Evolutionary conservation across 768 basidiomycete species (phyloP), one percentile per base, ranked within the genome.

Genomic region (Amylocystis lapponica): DNA sequence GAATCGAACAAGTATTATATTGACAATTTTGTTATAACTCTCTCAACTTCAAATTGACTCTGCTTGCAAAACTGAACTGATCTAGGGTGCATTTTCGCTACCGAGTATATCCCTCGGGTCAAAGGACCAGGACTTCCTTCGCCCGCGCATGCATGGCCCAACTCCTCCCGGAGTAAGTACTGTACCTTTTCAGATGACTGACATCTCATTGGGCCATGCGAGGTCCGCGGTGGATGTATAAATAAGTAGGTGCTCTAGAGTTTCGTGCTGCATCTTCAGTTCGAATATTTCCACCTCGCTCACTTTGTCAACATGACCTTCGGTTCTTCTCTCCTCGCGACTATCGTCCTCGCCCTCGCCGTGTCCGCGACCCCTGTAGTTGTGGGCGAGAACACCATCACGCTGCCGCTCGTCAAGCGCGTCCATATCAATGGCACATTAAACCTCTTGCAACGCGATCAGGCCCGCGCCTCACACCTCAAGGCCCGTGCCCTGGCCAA

Each of bases 401-500:
- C 68, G 2, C 55, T 81, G 12, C 64, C 74, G 17, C 56, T 83
- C 33, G 68, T 77, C 12, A 69, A 70, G 52, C 65, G 65, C 41
- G 51, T 78, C 54, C 78, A 78, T 27, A 4, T 66, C 48, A 72
- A 64, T 12, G 71, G 71, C 42, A 48, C 68, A 9, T 59, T 61
- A 48, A 72, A 75, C 39, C 56, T 82, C 35, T 35, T 78, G 14
- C 54, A 64, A 25, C 67, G 65, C 45, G 79, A 81, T 53, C 65
- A 70, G 40, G 60, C 65, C 22, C 70, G 79, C 47, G 72, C 72
- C 12, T 52, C 64, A 43, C 59, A 62, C 19, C 43, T 81, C 34
- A 66, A 63, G 34, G 60, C 60, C 3, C 62, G 55, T 22, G 66
- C 61, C 5, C 54, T 59, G 23, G 65, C 67, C 9, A 66, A 61